A percentile compares a stretch with the other conserved stretches of the same genome.
phyloP scores from a whole-genome alignment of 768 basidiomycete genomes.

The Clitopilus passeckerianus region DNA sequence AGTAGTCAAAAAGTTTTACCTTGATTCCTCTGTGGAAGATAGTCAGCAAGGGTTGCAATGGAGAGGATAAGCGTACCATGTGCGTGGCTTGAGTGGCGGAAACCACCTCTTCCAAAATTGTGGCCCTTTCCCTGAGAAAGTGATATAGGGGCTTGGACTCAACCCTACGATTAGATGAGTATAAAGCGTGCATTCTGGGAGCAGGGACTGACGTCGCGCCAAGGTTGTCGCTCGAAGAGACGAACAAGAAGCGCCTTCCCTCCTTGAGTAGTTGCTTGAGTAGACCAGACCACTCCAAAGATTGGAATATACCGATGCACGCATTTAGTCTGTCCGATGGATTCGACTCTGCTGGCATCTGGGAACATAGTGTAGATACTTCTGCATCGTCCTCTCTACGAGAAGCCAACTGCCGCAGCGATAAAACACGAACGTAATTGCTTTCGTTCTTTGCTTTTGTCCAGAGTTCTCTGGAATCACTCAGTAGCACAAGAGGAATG shows the following conservation, averaged over 20 bases:
- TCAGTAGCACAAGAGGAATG: background rate
- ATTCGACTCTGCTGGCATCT: conserved; percentile 41
- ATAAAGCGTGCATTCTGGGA: background rate
- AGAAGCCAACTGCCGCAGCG: conserved; percentile 83
- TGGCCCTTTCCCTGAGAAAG: too few relatives aligned
- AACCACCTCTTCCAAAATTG: too few relatives aligned
- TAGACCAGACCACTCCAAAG: conserved; percentile 68
- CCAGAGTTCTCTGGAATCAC: background rate
- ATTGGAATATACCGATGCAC: conserved; percentile 69
- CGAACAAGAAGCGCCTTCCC: conserved; percentile 87
- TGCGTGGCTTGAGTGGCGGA: too few relatives aligned
- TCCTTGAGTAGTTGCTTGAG: conserved; percentile 74
- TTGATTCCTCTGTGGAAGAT: background rate
- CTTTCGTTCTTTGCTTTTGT: conserved; percentile 85
- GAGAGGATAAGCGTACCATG: too few relatives aligned
- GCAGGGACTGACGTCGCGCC: conserved; percentile 59
- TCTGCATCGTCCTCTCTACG: conserved; percentile 73
- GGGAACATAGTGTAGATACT: conserved; percentile 52
- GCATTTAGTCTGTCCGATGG: background rate
- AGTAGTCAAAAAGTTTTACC: background rate
- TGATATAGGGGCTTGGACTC: background rate
- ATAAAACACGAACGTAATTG: conserved; percentile 75
- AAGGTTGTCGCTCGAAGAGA: conserved; percentile 85
- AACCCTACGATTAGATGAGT: background rate
- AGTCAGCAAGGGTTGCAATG: too few relatives aligned